Evolutionary conservation across 148 eudicot genomes (phyloP), one percentile per base, ranked within the genome.

Genomic region (Cornus controversa): DNA sequence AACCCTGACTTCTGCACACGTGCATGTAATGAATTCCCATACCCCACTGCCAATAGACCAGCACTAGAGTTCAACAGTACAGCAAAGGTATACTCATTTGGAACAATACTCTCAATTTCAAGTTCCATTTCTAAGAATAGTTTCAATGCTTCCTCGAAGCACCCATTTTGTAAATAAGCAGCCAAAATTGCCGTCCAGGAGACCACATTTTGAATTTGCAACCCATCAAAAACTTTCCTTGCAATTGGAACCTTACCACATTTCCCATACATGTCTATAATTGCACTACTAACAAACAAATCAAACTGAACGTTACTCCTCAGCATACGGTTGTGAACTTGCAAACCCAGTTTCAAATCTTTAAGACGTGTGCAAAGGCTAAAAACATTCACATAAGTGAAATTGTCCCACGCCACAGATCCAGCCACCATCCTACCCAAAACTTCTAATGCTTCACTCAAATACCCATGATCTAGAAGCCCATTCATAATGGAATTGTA

Each of bases 181-280:
- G 87, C 79, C 79, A 86, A 69, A 24, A 81, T 42, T 60, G 89
- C 76, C 54, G 87, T 88, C 91, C 91, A 88, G 5, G 81, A 77
- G 36, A 86, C 89, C 66, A 86, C 91, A 71, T 84, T 86, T 80
- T 47, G 71, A 72, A 47, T 71, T 25, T 75, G 65, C 60, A 82
- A 66, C 42, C 58, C 37, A 47, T 86, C 77, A 76, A 88, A 88
- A 29, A 67, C 73, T n/a, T 79, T 78, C 76, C 79, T 82, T 40
- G 85, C 86, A 7, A n/a, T 24, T 57, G 68, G 72, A 74, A 86
- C 63, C n/a, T 85, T 75, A 34, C 87, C 84, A 63, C 89, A 88
- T 76, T 84, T 88, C 67, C 90, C 88, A 83, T 88, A 88, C 85
- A 84, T 88, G 63, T 88, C 90, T 36, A 85, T 77, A 24, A 80